A percentile compares a stretch with the other conserved stretches of the same genome.
Evolutionary conservation across 306 rosid species (phyloP).

Genomic region (Benincasa hispida): DNA sequence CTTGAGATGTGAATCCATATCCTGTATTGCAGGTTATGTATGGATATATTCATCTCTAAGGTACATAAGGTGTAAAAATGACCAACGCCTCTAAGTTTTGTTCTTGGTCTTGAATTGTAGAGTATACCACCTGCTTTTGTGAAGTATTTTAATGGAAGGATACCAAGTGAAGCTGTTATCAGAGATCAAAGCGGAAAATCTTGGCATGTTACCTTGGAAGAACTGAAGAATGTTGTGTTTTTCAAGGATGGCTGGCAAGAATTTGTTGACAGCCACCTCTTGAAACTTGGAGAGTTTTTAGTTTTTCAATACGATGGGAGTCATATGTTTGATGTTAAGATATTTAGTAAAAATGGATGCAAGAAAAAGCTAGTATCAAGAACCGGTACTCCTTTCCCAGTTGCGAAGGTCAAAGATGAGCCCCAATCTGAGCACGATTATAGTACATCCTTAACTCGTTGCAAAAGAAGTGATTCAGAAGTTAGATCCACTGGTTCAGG

Average conservation of each 20-base stretch:
- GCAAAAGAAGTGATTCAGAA: not conserved
- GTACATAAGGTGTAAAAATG: not conserved
- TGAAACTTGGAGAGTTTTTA: conserved; percentile 12
- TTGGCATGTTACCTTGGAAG: conserved; percentile 13
- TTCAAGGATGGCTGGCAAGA: conserved; percentile 14
- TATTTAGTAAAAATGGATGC: conserved; percentile 6
- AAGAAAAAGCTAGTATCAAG: not conserved
- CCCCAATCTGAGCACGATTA: not conserved
- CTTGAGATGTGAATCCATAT: not conserved
- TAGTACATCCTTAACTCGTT: not conserved
- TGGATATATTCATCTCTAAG: not conserved
- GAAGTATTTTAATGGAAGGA: conserved; percentile 3
- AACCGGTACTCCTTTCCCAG: not conserved
- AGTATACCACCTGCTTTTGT: conserved; percentile 18
- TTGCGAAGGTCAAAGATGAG: not conserved
- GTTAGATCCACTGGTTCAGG: conserved; percentile 1
- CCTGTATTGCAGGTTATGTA: not conserved
- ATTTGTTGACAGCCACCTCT: conserved; percentile 8
- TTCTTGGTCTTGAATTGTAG: not conserved
- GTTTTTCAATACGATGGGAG: conserved; percentile 17
- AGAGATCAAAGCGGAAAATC: conserved; percentile 7
- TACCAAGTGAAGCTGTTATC: conserved; percentile 7
- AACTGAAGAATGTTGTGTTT: not conserved
- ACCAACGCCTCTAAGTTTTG: not conserved
- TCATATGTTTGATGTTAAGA: conserved; percentile 8